Conservation (phyloP, 192 early-diverging fungal genomes). For the Spizellomyces sp. region DNA sequence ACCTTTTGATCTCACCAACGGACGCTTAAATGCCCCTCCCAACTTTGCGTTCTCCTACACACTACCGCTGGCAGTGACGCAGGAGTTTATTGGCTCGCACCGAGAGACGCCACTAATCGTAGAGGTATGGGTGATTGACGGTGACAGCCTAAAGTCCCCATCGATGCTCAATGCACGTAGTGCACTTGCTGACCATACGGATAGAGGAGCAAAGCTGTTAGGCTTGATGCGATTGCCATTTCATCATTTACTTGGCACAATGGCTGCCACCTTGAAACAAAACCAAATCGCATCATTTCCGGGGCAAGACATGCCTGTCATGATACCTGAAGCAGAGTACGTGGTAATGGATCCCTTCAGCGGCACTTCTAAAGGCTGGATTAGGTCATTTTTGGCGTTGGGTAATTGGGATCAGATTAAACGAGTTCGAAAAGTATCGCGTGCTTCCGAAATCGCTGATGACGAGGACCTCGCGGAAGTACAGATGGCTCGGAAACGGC, state of each 20-base stretch:
- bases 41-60: slow-evolving; percentile 44
- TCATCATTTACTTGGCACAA: slow-evolving; percentile 17
- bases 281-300: neutral
- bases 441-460: too few relatives aligned
- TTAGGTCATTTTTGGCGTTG: slow-evolving; percentile 35
- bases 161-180: too few relatives aligned
- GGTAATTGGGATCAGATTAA: slow-evolving; percentile 43
- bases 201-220: slow-evolving; percentile 22
- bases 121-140: slow-evolving; percentile 37
- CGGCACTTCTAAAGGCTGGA: slow-evolving; percentile 44
- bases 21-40: slow-evolving; percentile 29
- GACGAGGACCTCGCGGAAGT: too few relatives aligned
- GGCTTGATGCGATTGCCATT: slow-evolving; percentile 26
- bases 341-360: slow-evolving; percentile 45
- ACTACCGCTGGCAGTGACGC: slow-evolving; percentile 38
- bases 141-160: neutral
- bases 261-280: neutral
- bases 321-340: slow-evolving; percentile 49
- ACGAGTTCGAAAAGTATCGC: neutral
- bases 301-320: slow-evolving; percentile 16
- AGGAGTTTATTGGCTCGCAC: slow-evolving; percentile 23
- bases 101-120: slow-evolving; percentile 34
- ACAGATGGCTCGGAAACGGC: too few relatives aligned
- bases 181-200: neutral
- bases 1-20: slow-evolving; percentile 43